Evolutionary conservation across 2,329 filamentous ascomycete species (phyloP), one percentile per base, ranked within the genome.

Genomic region (Fusarium sp.): DNA sequence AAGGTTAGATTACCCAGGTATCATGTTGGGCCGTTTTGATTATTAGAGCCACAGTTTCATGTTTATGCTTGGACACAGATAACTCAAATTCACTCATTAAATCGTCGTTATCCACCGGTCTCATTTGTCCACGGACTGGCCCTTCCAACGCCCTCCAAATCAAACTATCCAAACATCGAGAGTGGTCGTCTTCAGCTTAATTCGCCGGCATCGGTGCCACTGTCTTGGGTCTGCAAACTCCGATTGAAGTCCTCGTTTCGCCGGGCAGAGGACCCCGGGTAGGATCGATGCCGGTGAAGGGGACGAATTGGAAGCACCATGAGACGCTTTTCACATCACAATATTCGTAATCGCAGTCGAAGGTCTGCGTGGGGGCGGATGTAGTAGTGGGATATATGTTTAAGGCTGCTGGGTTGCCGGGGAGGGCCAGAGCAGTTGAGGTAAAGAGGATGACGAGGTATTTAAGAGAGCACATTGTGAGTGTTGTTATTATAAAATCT

Each of bases 231-330:
- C 65, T 63, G 54, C 79, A 81, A 14, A 59, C 44, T 4, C 80
- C 80, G 1, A 82, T 36, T 5, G 72, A 64, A 4, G 72, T 75
- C n/a, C 73, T 72, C 24, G 75, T 77, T 73, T 81, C 81, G 4
- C 80, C 81, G 5, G 81, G 80, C 15, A 80, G 51, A 7, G 77
- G 76, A 1, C 80, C 81, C 7, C 70, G 66, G 2, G 69, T 73
- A 18, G 71, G 59, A 49, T 82, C 75, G 60, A 75, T 81, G n/a
- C 72, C 71, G 8, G 78, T 81, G 44, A 81, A 66, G 17, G 80
- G 80, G 24, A 71, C 74, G 75, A 80, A 83, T 70, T 76, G 80
- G 64, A 80, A 77, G 70, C 81, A 82, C 75, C 78, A 82, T 4
- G 76, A 76, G 5, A 73, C 74, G 15, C 69, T 63, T 17, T 74